A percentile compares a stretch with the other conserved stretches of the same genome.
These are phyloP conservation scores for Volvariella surrecta DNA, from an alignment of 1,284 basidiomycete genomes.

Conservation along the genomic window DNA sequence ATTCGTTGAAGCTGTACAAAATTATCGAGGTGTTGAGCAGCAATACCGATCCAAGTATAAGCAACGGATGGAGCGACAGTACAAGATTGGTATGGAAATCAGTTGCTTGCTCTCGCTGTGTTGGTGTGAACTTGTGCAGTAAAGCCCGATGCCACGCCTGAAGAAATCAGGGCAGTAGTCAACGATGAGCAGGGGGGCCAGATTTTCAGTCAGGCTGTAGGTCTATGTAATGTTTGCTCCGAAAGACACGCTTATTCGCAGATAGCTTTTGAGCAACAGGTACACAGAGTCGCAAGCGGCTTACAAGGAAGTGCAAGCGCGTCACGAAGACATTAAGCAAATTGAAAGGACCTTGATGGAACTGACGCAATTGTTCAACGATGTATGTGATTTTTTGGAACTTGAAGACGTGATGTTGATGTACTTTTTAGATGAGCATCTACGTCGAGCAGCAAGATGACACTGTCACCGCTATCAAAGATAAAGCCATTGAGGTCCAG, in stretches of 20 bases:
- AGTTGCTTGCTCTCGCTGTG: background rate
- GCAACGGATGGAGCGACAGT: constrained; percentile 93
- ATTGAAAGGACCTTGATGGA: constrained; percentile 92
- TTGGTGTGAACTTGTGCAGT: constrained; percentile 35
- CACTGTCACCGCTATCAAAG: constrained; percentile 73
- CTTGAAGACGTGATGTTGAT: constrained; percentile 5
- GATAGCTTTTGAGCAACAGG: constrained; percentile 82
- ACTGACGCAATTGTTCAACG: constrained; percentile 93
- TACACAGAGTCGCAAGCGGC: constrained; percentile 88
- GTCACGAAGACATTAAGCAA: constrained; percentile 92
- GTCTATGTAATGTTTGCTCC: constrained; percentile 17
- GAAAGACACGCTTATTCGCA: background rate
- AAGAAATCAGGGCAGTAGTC: constrained; percentile 84
- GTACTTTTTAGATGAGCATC: constrained; percentile 64
- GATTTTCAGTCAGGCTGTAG: constrained; percentile 91
- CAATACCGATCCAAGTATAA: constrained; percentile 90
- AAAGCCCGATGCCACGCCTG: constrained; percentile 90
- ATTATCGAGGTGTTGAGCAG: constrained; percentile 88
- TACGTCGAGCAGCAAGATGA: constrained; percentile 93
- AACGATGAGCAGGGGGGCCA: constrained; percentile 81
- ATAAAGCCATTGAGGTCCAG: constrained; percentile 63
- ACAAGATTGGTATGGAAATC: constrained; percentile 70
- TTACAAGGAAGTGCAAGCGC: constrained; percentile 92
- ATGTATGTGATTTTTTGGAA: constrained; percentile 43
- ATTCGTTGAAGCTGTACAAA: constrained; percentile 81